Percentiles rank a stretch among this genome's conserved stretches.
Evolutionary conservation across 805 yeast genomes (phyloP).

Genomic region (Suhomyces sp.): DNA sequence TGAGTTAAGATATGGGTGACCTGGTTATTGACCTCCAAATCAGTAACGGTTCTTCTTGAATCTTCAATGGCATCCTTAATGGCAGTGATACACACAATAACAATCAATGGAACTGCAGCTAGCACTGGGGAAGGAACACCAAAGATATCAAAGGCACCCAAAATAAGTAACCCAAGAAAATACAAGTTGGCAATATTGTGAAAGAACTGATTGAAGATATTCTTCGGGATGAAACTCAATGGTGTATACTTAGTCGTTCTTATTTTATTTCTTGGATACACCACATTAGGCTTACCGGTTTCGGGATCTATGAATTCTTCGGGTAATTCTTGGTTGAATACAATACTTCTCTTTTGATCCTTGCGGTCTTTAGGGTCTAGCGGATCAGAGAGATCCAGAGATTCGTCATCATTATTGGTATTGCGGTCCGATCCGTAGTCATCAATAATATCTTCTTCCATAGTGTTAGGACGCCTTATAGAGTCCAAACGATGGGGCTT

Average conservation of each 20-base stretch:
- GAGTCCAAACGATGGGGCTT: slow-evolving; percentile 15
- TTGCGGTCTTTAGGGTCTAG: slow-evolving; percentile 34
- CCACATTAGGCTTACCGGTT: slow-evolving; percentile 56
- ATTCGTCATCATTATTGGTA: slow-evolving; percentile 1
- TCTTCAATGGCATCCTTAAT: slow-evolving; percentile 81
- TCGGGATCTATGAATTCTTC: slow-evolving; percentile 53
- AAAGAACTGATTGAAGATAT: slow-evolving; percentile 69
- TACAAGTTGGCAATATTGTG: slow-evolving; percentile 84
- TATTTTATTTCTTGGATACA: slow-evolving; percentile 86
- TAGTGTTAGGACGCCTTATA: slow-evolving; percentile 19
- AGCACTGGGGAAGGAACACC: slow-evolving; percentile 80
- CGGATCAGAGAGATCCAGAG: slow-evolving; percentile 26
- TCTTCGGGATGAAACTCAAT: slow-evolving; percentile 81
- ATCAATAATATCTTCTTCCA: slow-evolving; percentile 23
- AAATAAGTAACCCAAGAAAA: slow-evolving; percentile 72
- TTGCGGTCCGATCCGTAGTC: slow-evolving; percentile 19
- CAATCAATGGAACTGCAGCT: slow-evolving; percentile 76
- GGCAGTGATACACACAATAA: slow-evolving; percentile 72
- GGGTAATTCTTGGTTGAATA: slow-evolving; percentile 62
- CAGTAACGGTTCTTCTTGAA: slow-evolving; percentile 68
- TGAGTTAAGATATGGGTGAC: slow-evolving; percentile 59
- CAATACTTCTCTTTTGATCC: slow-evolving; percentile 46
- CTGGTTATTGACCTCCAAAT: slow-evolving; percentile 75
- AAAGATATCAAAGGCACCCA: slow-evolving; percentile 70
- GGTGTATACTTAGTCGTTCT: slow-evolving; percentile 97